phyloP scores from a whole-genome alignment of 371 early-diverging fungal species.

The Haplosporangium sp. region DNA sequence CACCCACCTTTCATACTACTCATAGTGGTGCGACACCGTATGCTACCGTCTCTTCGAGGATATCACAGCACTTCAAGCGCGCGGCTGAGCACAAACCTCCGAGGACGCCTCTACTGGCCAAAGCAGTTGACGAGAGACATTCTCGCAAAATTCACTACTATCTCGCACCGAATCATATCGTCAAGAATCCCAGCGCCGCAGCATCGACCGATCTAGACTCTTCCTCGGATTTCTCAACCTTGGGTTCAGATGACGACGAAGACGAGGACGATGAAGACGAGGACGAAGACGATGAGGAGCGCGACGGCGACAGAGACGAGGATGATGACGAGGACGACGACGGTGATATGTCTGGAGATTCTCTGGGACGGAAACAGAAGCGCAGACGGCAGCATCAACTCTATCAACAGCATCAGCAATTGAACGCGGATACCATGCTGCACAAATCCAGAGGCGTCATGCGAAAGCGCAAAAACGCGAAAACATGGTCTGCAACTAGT shows the following conservation, averaged over 20 bases:
- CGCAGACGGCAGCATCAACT: slow-evolving; percentile 43
- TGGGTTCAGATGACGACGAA: slow-evolving; percentile 42
- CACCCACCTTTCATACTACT: slow-evolving; percentile 1
- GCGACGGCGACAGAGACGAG: slow-evolving; percentile 38
- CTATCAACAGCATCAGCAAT: slow-evolving; percentile 45
- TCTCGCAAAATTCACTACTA: slow-evolving; percentile 85
- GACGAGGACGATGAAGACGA: slow-evolving; percentile 33
- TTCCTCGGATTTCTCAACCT: slow-evolving; percentile 43
- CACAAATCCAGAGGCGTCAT: slow-evolving; percentile 39
- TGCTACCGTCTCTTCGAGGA: slow-evolving; percentile 88
- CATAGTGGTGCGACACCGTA: slow-evolving; percentile 82
- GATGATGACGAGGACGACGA: slow-evolving; percentile 49
- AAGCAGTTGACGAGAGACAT: slow-evolving; percentile 77
- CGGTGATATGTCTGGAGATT: slow-evolving; percentile 41
- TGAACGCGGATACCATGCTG: slow-evolving; percentile 45
- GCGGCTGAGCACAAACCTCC: slow-evolving; percentile 82
- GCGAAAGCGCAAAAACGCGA: slow-evolving; percentile 48
- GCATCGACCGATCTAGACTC: slow-evolving; percentile 29
- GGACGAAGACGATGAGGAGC: slow-evolving; percentile 16
- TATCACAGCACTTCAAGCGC: slow-evolving; percentile 87
- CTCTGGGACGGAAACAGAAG: slow-evolving; percentile 36
- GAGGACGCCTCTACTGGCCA: slow-evolving; percentile 76
- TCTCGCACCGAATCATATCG: slow-evolving; percentile 58
- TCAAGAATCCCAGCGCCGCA: slow-evolving; percentile 30
- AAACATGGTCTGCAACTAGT: slow-evolving; percentile 27